Base-by-base conservation (phyloP, 78 protist genomes). In the Isochrysis galbana region DNA sequence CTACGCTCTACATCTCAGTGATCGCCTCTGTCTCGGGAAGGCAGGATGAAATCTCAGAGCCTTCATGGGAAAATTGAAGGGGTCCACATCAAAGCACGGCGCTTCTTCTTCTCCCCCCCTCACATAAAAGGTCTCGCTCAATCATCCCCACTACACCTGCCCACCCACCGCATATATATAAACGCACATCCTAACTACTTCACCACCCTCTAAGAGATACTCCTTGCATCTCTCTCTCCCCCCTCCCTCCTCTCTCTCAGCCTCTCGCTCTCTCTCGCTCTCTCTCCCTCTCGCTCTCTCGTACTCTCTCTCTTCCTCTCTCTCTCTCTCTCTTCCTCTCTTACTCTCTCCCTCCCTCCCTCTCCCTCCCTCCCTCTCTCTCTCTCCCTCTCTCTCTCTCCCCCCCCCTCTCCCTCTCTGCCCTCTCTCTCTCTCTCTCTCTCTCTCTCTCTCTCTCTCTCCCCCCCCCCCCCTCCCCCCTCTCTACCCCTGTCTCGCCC, bases 301-400 rank as follows among this genome's bases (percentile, higher is more conserved):
- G n/a, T n/a, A n/a, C n/a, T n/a, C n/a, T n/a, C n/a, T n/a, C n/a
- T n/a, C 84, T 78, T 21, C 19, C 84, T 78, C 84, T 78, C 84
- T 78, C 84, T 78, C 84, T 78, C 84, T 78, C 84, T 78, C 84
- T 78, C 84, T 78, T 21, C 19, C 84, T 22, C 84, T 78, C 84
- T 78, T 21, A 39, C 42, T 78, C 84, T 78, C 42, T 22, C 42
- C 19, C 42, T 34, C 84, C 10, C 19, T 78, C 42, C 19, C 42
- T 22, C 84, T 39, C 38, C 19, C 84, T 23, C 42, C 19, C 84
- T 39, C 42, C 11, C 48, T 39, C 38, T 39, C 38, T 17, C 38
- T 39, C 38, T 39, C 84, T 23, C 19, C 17, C 84, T 39, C 84
- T 23, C 84, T 39, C 84, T 39, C 84, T 23, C 84, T 39, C 84